Percentiles rank a stretch among this genome's conserved stretches.
These are phyloP conservation scores for Kazachstania africana DNA, from an alignment of 805 yeast species.

Conservation along the genomic window DNA sequence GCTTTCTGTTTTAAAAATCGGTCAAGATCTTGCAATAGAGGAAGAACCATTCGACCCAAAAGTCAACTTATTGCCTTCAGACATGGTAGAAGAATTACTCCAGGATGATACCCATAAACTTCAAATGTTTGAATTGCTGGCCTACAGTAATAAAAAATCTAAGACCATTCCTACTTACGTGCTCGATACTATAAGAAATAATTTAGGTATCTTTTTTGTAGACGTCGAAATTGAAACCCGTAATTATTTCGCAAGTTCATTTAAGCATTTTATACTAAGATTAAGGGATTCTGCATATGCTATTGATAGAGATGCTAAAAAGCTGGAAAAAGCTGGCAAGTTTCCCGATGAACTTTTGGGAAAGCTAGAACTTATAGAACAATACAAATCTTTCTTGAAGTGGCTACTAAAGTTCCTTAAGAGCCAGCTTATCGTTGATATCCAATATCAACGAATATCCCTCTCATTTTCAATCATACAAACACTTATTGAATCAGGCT, in stretches of 20 bases:
- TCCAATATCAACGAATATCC: constrained; percentile 42
- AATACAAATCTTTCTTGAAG: constrained; percentile 30
- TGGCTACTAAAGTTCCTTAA: constrained; percentile 30
- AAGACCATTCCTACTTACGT: constrained; percentile 37
- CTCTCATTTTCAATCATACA: constrained; percentile 38
- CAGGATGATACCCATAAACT: constrained; percentile 35
- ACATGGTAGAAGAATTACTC: constrained; percentile 30
- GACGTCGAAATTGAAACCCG: constrained; percentile 61
- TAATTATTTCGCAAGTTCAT: constrained; percentile 47
- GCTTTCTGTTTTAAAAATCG: constrained; percentile 48
- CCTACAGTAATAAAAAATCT: constrained; percentile 52
- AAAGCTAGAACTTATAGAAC: constrained; percentile 21
- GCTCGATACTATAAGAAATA: constrained; percentile 32
- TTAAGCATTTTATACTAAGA: constrained; percentile 53
- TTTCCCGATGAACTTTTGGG: constrained; percentile 31
- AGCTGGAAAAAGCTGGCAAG: constrained; percentile 26
- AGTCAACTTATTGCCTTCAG: constrained; percentile 25
- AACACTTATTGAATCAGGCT: constrained; percentile 40
- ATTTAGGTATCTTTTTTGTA: constrained; percentile 41
- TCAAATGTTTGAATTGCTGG: constrained; percentile 47
- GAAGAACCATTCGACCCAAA: constrained; percentile 40
- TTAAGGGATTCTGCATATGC: constrained; percentile 59
- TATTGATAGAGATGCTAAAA: constrained; percentile 38
- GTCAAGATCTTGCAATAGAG: constrained; percentile 45
- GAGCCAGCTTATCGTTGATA: constrained; percentile 38